phyloP scores from a whole-genome alignment of 2,329 filamentous ascomycete species.

The Xylaria sp. region DNA sequence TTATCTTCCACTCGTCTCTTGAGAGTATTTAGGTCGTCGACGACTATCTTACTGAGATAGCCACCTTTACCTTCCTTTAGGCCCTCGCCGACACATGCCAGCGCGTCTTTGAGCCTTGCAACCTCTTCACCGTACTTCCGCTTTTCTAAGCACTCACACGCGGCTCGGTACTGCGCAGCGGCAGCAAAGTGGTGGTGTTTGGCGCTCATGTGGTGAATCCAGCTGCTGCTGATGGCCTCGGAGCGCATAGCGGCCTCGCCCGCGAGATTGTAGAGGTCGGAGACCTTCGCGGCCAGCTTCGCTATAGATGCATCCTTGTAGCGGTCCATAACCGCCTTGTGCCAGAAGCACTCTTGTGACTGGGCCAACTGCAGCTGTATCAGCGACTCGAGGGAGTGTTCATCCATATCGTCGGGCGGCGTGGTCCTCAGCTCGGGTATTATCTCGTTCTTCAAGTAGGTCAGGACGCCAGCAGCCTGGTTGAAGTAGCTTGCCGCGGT shows the following conservation, averaged over 20 bases:
- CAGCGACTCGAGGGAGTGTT: slow-evolving; percentile 83
- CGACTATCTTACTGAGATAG: slow-evolving; percentile 83
- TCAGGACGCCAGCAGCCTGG: slow-evolving; percentile 84
- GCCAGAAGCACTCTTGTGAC: slow-evolving; percentile 98
- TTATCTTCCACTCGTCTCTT: slow-evolving; percentile 88
- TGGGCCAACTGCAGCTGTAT: slow-evolving; percentile 88
- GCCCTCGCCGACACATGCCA: slow-evolving; percentile 85
- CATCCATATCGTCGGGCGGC: slow-evolving; percentile 96
- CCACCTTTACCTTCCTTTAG: slow-evolving; percentile 79
- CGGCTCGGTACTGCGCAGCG: slow-evolving; percentile 91
- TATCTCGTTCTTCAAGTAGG: slow-evolving; percentile 78
- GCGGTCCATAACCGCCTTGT: slow-evolving; percentile 93
- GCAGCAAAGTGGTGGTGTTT: slow-evolving; percentile 98
- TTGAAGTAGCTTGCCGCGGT: slow-evolving; percentile 91
- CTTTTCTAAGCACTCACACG: slow-evolving; percentile 92
- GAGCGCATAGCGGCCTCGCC: slow-evolving; percentile 89
- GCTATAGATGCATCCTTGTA: slow-evolving; percentile 94
- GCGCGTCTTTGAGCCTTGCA: slow-evolving; percentile 82
- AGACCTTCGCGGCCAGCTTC: slow-evolving; percentile 88
- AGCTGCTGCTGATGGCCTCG: slow-evolving; percentile 88
- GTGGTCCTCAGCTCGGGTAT: slow-evolving; percentile 85
- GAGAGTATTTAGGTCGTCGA: slow-evolving; percentile 83
- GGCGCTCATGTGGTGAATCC: slow-evolving; percentile 97
- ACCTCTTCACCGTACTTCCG: slow-evolving; percentile 95
- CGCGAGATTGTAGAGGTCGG: slow-evolving; percentile 87